Evolutionary conservation across 2,329 filamentous ascomycete genomes (phyloP).

Genomic region (Gaeumannomyces sp.): DNA sequence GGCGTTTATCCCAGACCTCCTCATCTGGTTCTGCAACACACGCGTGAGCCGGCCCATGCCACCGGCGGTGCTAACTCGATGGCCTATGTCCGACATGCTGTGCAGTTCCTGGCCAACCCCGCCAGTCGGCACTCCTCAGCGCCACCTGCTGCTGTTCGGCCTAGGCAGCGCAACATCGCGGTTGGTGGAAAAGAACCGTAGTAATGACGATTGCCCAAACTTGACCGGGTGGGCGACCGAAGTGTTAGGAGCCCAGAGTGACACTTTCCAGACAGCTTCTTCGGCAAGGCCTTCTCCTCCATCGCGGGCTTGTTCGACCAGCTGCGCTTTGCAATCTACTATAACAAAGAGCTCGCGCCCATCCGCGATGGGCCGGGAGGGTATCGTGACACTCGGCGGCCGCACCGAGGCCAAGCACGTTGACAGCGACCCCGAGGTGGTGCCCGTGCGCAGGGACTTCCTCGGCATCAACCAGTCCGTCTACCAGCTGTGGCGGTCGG

Average conservation of each 20-base stretch:
- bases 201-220: constrained; percentile 20
- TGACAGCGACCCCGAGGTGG: constrained; percentile 15
- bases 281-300: constrained; percentile 27
- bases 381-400: constrained; percentile 26
- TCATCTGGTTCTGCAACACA: constrained; percentile 13
- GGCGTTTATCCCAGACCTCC: constrained; percentile 15
- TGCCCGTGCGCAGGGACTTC: constrained; percentile 16
- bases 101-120: constrained; percentile 15
- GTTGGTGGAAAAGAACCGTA: constrained; percentile 24
- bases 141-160: constrained; percentile 26
- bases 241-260: constrained; percentile 4
- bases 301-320: constrained; percentile 25
- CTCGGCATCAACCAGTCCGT: background rate
- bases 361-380: constrained; percentile 18
- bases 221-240: constrained; percentile 16
- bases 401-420: constrained; percentile 25
- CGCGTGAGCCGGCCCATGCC: no score
- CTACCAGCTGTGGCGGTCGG: constrained; percentile 28
- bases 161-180: constrained; percentile 30
- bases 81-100: no score
- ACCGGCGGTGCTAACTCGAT: no score
- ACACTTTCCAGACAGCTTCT: constrained; percentile 17
- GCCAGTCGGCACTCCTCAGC: constrained; percentile 21
- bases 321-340: constrained; percentile 27
- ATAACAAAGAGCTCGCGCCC: constrained; percentile 16